Conservation (phyloP, 805 yeast genomes). For the Kodamaea neixiangensis region DNA sequence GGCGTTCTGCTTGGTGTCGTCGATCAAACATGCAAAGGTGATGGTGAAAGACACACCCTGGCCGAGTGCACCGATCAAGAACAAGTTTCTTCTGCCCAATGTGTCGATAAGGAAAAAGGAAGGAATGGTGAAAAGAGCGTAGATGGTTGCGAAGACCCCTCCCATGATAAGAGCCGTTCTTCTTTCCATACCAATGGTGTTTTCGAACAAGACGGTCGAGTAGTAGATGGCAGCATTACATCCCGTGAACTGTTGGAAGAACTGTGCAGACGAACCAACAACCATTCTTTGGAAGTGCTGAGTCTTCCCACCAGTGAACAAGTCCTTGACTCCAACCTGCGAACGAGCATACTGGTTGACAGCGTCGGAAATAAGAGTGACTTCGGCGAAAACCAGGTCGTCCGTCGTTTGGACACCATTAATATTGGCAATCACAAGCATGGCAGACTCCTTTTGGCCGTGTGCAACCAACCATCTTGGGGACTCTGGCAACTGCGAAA, state of each 20-base stretch:
- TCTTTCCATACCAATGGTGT: slow-evolving; percentile 50
- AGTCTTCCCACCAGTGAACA: slow-evolving; percentile 53
- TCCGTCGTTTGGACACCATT: slow-evolving; percentile 36
- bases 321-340: slow-evolving; percentile 47
- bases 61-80: slow-evolving; percentile 44
- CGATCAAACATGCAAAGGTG: slow-evolving; percentile 42
- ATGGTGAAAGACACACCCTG: slow-evolving; percentile 44
- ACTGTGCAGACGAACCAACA: slow-evolving; percentile 65
- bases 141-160: slow-evolving; percentile 63
- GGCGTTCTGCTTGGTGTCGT: slow-evolving; percentile 33
- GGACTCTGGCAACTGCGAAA: slow-evolving; percentile 58
- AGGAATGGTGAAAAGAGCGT: slow-evolving; percentile 53
- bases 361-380: slow-evolving; percentile 48
- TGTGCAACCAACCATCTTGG: slow-evolving; percentile 70
- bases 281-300: slow-evolving; percentile 63
- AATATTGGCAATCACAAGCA: slow-evolving; percentile 43
- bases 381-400: slow-evolving; percentile 45
- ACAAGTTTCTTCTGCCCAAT: slow-evolving; percentile 48
- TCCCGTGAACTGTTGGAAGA: slow-evolving; percentile 72
- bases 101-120: slow-evolving; percentile 45
- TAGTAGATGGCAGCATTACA: slow-evolving; percentile 72
- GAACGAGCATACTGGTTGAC: slow-evolving; percentile 49
- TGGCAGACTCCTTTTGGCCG: slow-evolving; percentile 54
- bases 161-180: slow-evolving; percentile 61
- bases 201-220: slow-evolving; percentile 56